Evolutionary conservation across 2,329 filamentous ascomycete species (phyloP).

Genomic region (Talaromyces sp.): DNA sequence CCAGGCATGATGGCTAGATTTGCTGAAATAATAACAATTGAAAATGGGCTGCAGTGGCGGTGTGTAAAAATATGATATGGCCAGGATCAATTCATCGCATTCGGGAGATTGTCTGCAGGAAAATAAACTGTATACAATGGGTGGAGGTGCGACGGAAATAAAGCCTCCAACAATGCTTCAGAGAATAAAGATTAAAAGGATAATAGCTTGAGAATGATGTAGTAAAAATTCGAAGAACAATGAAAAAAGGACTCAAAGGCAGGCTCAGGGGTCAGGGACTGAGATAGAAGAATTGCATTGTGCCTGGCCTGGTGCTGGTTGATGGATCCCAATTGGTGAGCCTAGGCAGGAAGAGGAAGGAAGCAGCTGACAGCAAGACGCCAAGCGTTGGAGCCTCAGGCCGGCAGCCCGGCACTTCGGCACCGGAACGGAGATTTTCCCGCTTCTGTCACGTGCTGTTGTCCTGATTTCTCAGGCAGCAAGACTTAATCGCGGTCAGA

Average conservation of each 20-base stretch:
- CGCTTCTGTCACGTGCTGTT: slow-evolving; percentile 1
- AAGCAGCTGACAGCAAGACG: neutral
- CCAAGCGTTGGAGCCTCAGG: slow-evolving; percentile 1
- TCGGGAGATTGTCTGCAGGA: neutral
- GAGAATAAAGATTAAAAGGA: neutral
- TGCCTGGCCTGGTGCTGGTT: neutral
- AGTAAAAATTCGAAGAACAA: neutral
- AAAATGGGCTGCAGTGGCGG: slow-evolving; percentile 3
- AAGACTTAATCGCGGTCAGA: neutral
- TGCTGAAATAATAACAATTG: neutral
- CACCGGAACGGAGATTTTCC: slow-evolving; percentile 1
- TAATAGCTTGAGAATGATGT: neutral
- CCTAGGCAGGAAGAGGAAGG: slow-evolving; percentile 9
- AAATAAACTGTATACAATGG: neutral
- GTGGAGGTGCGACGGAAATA: neutral
- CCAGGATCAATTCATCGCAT: slow-evolving; percentile 12
- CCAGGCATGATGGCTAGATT: slow-evolving; percentile 29
- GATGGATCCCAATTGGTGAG: neutral
- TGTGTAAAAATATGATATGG: slow-evolving; percentile 6
- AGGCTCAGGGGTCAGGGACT: neutral
- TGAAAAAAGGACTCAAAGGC: neutral
- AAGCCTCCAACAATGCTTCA: neutral
- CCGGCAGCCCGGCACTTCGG: neutral
- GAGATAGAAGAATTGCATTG: neutral
- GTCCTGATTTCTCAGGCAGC: neutral